These are phyloP conservation scores for Acacia melanoxylon DNA, from an alignment of 306 rosid genomes.

Conservation along the genomic window DNA sequence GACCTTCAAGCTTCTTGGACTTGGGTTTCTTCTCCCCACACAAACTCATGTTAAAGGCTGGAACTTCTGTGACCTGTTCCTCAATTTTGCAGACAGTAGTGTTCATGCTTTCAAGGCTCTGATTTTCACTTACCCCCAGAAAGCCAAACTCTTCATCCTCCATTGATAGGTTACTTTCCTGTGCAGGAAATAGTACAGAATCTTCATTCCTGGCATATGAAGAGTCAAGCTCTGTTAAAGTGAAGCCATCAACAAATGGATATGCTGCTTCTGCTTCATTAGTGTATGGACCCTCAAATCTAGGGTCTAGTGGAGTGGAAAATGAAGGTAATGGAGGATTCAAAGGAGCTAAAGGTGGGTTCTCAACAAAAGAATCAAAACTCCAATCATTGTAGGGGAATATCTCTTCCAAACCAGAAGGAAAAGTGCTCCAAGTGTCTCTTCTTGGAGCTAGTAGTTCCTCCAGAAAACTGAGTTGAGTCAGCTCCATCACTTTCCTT, in stretches of 20 bases:
- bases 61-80: constrained; percentile 55
- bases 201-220: constrained; percentile 45
- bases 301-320: constrained; percentile 52
- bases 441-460: constrained; percentile 77
- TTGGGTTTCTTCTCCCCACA: constrained; percentile 56
- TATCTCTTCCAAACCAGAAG: constrained; percentile 60
- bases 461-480: constrained; percentile 83
- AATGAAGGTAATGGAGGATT: constrained; percentile 60
- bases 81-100: constrained; percentile 59
- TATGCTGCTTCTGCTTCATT: constrained; percentile 40
- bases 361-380: constrained; percentile 64
- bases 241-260: constrained; percentile 60
- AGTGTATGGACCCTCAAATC: constrained; percentile 61
- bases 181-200: constrained; percentile 49
- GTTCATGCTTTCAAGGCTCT: constrained; percentile 43
- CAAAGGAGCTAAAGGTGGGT: constrained; percentile 47
- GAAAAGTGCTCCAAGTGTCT: constrained; percentile 61
- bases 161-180: constrained; percentile 56
- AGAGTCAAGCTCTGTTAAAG: constrained; percentile 63
- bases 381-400: constrained; percentile 62
- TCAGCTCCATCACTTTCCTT: constrained; percentile 70
- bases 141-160: constrained; percentile 70
- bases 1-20: constrained; percentile 72
- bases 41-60: constrained; percentile 58
- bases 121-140: constrained; percentile 55